A percentile compares a stretch with the other conserved stretches of the same genome.
Evolutionary conservation across 495 filamentous ascomycete species (phyloP).

Genomic region (Daldinia caldariorum): DNA sequence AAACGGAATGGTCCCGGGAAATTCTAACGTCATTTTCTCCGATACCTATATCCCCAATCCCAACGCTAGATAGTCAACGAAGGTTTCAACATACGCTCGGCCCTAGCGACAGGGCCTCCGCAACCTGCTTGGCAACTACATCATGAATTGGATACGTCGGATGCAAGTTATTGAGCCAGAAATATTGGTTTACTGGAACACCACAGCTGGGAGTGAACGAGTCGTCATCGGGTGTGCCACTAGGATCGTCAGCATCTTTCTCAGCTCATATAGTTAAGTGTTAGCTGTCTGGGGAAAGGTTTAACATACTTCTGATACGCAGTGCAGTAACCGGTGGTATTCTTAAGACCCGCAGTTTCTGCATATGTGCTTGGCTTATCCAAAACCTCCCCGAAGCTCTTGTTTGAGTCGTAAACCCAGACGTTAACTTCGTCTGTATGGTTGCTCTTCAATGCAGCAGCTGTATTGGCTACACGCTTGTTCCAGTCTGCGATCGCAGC

Average conservation of each 20-base stretch:
- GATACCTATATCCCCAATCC: no score
- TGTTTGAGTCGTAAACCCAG: constrained; percentile 58
- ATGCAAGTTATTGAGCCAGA: constrained; percentile 71
- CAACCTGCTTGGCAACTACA: constrained; percentile 62
- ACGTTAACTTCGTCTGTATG: constrained; percentile 53
- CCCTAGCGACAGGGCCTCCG: constrained; percentile 51
- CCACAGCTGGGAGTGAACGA: constrained; percentile 60
- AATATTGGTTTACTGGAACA: constrained; percentile 66
- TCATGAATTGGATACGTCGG: constrained; percentile 69
- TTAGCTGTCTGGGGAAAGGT: not conserved
- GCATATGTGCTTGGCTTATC: constrained; percentile 60
- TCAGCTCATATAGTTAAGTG: not conserved
- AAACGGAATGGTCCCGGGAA: no score
- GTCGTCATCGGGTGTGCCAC: constrained; percentile 63
- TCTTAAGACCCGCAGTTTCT: constrained; percentile 59
- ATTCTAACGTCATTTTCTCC: no score
- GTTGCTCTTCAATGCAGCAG: constrained; percentile 49
- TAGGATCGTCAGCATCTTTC: constrained; percentile 38
- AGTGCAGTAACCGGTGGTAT: constrained; percentile 64
- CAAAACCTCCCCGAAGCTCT: constrained; percentile 63
- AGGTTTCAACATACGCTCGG: constrained; percentile 45
- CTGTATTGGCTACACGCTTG: constrained; percentile 45
- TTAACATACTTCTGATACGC: constrained; percentile 64
- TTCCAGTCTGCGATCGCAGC: constrained; percentile 56
- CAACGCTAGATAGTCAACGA: no score